A percentile compares a stretch with the other conserved stretches of the same genome.
Evolutionary conservation across 768 basidiomycete species (phyloP).

Genomic region (Ramaria rubella): DNA sequence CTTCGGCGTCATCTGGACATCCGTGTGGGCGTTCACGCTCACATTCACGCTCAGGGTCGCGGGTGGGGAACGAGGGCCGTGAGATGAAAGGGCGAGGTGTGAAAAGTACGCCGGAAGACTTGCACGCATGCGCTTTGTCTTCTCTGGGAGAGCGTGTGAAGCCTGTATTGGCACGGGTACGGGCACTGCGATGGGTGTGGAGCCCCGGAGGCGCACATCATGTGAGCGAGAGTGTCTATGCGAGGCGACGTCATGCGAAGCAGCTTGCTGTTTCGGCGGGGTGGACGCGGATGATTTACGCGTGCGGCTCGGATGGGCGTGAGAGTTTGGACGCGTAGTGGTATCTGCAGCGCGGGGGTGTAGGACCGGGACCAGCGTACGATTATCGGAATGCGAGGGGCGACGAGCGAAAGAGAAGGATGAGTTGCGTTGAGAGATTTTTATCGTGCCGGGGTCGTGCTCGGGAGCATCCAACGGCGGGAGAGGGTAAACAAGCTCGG

Average conservation of each 20-base stretch:
- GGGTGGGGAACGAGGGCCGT: background rate
- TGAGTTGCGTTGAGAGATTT: conserved; percentile 34
- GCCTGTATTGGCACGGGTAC: conserved; percentile 17
- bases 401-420: conserved; percentile 20
- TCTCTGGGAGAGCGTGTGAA: conserved; percentile 16
- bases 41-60: background rate
- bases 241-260: no score
- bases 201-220: background rate
- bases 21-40: background rate
- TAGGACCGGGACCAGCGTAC: conserved; percentile 64
- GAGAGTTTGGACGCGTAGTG: no score
- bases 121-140: conserved; percentile 56
- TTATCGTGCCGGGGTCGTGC: conserved; percentile 32
- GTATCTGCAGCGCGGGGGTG: conserved; percentile 27
- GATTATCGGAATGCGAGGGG: conserved; percentile 43
- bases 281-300: no score
- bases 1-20: background rate
- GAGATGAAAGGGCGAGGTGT: conserved; percentile 32
- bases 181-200: conserved; percentile 15
- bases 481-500: background rate
- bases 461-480: conserved; percentile 15
- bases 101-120: conserved; percentile 75
- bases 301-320: conserved; percentile 34
- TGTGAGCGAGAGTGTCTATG: background rate
- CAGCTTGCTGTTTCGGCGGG: conserved; percentile 7